Percentiles rank a stretch among this genome's conserved stretches.
These are phyloP conservation scores for Solanum chiquidenum DNA, from an alignment of 257 asterid species.

Conservation along the genomic window DNA sequence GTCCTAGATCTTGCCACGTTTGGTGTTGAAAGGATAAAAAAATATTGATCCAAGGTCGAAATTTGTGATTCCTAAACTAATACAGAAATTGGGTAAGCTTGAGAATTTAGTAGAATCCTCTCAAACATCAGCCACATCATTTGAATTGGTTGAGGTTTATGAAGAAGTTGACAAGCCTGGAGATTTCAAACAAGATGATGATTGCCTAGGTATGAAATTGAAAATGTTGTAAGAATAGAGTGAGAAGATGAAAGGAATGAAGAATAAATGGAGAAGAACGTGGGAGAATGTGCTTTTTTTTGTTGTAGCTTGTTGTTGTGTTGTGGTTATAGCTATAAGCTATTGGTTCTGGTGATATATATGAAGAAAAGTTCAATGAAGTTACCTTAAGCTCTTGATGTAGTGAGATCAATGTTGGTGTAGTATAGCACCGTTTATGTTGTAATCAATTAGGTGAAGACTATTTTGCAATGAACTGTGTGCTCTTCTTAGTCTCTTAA, in stretches of 20 bases:
- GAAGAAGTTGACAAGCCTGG: background rate
- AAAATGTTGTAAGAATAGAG: background rate
- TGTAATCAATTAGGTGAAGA: no score
- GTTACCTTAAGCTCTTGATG: background rate
- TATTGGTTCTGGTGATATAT: no score
- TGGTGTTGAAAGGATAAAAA: no score
- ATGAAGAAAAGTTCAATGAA: no score
- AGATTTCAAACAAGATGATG: background rate
- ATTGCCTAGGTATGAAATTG: background rate
- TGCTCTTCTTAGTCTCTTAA: no score
- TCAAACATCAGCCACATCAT: background rate
- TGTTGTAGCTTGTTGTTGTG: no score
- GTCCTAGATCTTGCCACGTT: no score
- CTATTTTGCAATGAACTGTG: background rate
- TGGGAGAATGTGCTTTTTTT: background rate
- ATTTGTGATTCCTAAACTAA: background rate
- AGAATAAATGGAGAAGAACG: background rate
- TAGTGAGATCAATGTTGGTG: background rate
- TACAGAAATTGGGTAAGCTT: no score
- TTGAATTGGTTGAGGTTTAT: background rate
- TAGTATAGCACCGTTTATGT: no score
- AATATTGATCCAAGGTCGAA: no score
- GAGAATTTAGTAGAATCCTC: background rate
- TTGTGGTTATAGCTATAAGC: no score
- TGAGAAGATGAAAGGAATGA: background rate